Evolutionary conservation across 2,329 filamentous ascomycete genomes (phyloP).

Genomic region (Arthrobotrys megalospora): DNA sequence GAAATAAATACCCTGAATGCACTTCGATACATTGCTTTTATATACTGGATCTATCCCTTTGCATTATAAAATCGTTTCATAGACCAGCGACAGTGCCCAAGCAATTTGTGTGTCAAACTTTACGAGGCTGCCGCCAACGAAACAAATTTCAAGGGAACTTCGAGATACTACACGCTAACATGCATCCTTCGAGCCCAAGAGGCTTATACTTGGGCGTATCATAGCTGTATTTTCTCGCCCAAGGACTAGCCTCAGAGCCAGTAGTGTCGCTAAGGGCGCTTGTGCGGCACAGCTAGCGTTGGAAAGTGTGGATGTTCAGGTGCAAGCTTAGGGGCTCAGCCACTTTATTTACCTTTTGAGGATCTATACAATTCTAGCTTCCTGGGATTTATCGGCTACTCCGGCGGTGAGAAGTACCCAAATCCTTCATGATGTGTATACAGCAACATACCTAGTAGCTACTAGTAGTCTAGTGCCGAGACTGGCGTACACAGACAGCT

Average conservation of each 20-base stretch:
- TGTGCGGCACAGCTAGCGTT: not conserved
- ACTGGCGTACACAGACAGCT: too few relatives aligned
- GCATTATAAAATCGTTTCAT: too few relatives aligned
- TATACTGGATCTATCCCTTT: too few relatives aligned
- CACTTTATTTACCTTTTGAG: not conserved
- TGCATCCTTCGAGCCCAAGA: not conserved
- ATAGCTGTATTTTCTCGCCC: too few relatives aligned
- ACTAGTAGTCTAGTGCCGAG: too few relatives aligned
- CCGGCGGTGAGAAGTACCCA: not conserved
- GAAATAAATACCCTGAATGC: too few relatives aligned
- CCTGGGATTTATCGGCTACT: not conserved
- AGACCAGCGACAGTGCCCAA: too few relatives aligned
- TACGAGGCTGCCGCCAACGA: not conserved
- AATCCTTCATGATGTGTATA: too few relatives aligned
- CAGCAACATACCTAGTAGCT: too few relatives aligned
- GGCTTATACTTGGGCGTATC: not conserved
- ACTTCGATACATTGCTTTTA: too few relatives aligned
- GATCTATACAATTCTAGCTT: not conserved
- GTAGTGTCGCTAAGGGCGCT: not conserved
- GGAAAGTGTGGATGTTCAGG: not conserved
- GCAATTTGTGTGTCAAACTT: too few relatives aligned
- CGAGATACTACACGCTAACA: too few relatives aligned
- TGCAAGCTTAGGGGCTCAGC: not conserved
- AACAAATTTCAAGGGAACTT: not conserved
- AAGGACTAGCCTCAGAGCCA: not conserved